Evolutionary conservation across 1,139 yeast genomes (phyloP), one percentile per base, ranked within the genome.

Genomic region (Candida glucosophila): DNA sequence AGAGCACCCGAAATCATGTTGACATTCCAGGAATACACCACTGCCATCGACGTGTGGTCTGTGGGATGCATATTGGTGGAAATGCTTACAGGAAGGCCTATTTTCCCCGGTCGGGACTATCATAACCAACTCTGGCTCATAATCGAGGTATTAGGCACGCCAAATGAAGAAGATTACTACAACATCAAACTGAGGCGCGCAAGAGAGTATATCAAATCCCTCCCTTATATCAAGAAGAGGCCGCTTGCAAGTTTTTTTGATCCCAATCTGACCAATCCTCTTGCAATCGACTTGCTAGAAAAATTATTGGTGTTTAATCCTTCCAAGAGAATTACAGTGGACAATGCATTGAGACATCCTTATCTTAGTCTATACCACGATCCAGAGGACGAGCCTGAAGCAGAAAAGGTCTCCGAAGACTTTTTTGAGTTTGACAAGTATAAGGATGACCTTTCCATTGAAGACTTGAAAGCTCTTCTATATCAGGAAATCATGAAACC

Each of bases 1-100:
- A 63, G 97, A 28, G 97, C 97, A 2, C 97, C 97, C 0, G 97
- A 88, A 47, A 88, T 88, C 48, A 88, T 88, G 97, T 66, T 90
- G 29, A 83, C 96, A 2, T 80, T 86, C 44, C 90, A 88, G 34
- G 88, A 82, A 47, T 90, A 90, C 55, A 81, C 95, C 15, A 82
- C 88, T 32, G 95, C 96, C 11, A 88, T 90, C 43, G 98, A 90
- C 53, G 77, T 88, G 34, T 90, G 98, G 98, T 79, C 94, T 2
- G 88, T 86, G 22, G 98, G 98, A 4, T 90, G 98, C 52, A 88
- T 90, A 29, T 57, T 90, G 31, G 97, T 95, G 1, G 98, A 90
- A 52, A 78, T 90, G 83, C 63, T 86, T 23, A 64, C 77, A 29
- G 85, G 93, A 20, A 68, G 80, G 42, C 96, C 98, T 1, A 58